A percentile compares a stretch with the other conserved stretches of the same genome.
Evolutionary conservation across 768 basidiomycete genomes (phyloP).

Genomic region (Pulveroboletus sp.): DNA sequence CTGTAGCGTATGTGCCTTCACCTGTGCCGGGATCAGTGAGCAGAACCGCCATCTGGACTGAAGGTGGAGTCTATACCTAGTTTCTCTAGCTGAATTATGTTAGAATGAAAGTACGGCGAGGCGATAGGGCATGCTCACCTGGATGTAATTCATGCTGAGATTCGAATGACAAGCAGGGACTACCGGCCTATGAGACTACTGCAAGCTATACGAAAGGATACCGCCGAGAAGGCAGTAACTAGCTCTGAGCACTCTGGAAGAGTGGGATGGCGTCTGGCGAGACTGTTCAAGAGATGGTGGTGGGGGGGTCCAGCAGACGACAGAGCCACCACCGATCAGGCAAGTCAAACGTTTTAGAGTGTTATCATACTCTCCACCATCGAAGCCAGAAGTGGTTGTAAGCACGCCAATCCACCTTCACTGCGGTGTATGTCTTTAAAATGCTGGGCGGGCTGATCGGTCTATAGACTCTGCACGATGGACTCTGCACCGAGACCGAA

Average conservation of each 20-base stretch:
- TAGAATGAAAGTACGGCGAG: neutral
- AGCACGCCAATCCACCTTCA: neutral
- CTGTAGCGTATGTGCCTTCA: slow-evolving; percentile 93
- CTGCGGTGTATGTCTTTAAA: neutral
- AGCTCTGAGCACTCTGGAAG: neutral
- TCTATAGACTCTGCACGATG: slow-evolving; percentile 27
- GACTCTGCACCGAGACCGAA: slow-evolving; percentile 45
- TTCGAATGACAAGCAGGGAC: neutral
- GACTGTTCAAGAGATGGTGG: neutral
- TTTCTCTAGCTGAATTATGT: slow-evolving; percentile 72
- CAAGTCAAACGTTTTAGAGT: slow-evolving; percentile 2
- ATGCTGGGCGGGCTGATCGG: neutral
- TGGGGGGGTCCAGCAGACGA: neutral
- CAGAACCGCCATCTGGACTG: neutral
- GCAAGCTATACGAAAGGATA: slow-evolving; percentile 1
- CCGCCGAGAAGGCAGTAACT: slow-evolving; percentile 4
- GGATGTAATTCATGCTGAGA: slow-evolving; percentile 52
- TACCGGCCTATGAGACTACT: slow-evolving; percentile 1
- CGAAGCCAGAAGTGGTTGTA: neutral
- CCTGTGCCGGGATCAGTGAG: slow-evolving; percentile 37
- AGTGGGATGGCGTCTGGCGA: neutral
- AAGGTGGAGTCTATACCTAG: slow-evolving; percentile 44
- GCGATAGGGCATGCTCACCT: slow-evolving; percentile 32
- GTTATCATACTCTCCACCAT: neutral
- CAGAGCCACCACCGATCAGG: slow-evolving; percentile 15